These are phyloP conservation scores for Silene latifolia DNA, from an alignment of 148 eudicot genomes.

Conservation along the genomic window DNA sequence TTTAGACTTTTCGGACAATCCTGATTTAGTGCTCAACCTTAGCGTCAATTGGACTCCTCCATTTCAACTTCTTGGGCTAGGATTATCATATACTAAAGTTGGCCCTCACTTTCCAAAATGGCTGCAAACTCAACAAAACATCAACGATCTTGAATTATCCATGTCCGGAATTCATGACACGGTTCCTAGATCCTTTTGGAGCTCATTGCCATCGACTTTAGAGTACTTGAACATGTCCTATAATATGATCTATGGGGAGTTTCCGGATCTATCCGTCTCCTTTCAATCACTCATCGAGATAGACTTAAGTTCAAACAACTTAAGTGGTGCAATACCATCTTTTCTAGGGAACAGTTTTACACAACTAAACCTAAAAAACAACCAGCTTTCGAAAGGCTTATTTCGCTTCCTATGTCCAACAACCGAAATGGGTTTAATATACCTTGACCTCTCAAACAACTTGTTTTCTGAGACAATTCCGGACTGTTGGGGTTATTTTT, in stretches of 20 bases:
- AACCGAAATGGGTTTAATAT: not conserved
- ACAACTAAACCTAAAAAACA: not conserved
- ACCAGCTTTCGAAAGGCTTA: constrained; percentile 2
- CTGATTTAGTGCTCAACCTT: not conserved
- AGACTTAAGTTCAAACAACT: constrained; percentile 16
- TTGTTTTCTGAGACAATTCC: constrained; percentile 8
- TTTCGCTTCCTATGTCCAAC: constrained; percentile 7
- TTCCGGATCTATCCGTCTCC: constrained; percentile 1
- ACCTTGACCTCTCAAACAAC: constrained; percentile 20
- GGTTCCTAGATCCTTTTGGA: constrained; percentile 13
- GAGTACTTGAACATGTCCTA: constrained; percentile 17
- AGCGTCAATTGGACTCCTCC: constrained; percentile 25
- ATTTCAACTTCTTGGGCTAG: not conserved
- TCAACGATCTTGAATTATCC: no score
- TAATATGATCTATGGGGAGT: constrained; percentile 16
- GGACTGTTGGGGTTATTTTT: constrained; percentile 9
- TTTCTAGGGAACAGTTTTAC: not conserved
- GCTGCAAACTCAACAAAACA: constrained; percentile 9
- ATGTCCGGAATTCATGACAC: not conserved
- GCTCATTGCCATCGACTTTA: not conserved
- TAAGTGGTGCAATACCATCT: constrained; percentile 21
- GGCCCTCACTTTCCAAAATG: constrained; percentile 27
- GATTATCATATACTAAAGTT: constrained; percentile 2
- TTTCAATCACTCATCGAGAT: not conserved
- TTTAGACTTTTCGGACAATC: constrained; percentile 28